A percentile compares a stretch with the other conserved stretches of the same genome.
Evolutionary conservation across 2,329 filamentous ascomycete genomes (phyloP).

Genomic region (Hypoxylon rubiginosum): DNA sequence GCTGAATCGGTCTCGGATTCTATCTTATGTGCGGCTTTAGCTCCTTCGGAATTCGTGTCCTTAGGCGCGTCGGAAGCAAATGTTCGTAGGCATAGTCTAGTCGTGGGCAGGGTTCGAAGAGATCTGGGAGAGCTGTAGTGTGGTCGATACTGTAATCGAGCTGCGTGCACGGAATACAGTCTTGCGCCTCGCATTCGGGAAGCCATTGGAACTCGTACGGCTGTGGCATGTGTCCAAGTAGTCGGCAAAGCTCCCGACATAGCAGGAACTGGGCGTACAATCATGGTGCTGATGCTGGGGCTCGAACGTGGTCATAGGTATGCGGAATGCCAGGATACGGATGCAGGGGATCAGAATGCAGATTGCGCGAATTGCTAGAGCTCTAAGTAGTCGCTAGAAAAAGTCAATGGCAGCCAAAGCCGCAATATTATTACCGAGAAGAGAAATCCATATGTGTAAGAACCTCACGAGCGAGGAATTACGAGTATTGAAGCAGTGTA

Average conservation of each 20-base stretch:
- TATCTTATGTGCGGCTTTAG: conserved; percentile 40
- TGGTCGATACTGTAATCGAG: conserved; percentile 23
- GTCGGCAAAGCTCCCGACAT: conserved; percentile 15
- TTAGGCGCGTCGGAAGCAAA: conserved; percentile 42
- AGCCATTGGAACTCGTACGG: conserved; percentile 13
- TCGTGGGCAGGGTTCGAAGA: conserved; percentile 16
- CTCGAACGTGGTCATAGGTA: conserved; percentile 18
- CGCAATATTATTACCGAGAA: conserved; percentile 46
- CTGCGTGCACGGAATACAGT: conserved; percentile 34
- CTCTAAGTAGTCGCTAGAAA: conserved; percentile 8
- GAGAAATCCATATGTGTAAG: conserved; percentile 47
- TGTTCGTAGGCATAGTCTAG: conserved; percentile 25
- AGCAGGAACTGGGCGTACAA: conserved; percentile 38
- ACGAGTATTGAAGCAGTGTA: conserved; percentile 3
- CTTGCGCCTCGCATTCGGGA: conserved; percentile 27
- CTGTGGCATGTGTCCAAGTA: conserved; percentile 15
- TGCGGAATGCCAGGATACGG: conserved; percentile 7
- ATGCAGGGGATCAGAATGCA: conserved; percentile 16
- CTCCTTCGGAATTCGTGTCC: conserved; percentile 27
- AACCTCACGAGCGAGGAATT: conserved; percentile 18
- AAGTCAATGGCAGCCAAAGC: conserved; percentile 46
- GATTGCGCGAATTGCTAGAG: conserved; percentile 36
- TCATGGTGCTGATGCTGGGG: conserved; percentile 40
- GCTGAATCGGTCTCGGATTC: conserved; percentile 48
- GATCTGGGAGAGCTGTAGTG: conserved; percentile 11